A percentile compares a stretch with the other conserved stretches of the same genome.
Conservation (phyloP, 2,329 filamentous ascomycete species). For the Colletotrichum falcatum region DNA sequence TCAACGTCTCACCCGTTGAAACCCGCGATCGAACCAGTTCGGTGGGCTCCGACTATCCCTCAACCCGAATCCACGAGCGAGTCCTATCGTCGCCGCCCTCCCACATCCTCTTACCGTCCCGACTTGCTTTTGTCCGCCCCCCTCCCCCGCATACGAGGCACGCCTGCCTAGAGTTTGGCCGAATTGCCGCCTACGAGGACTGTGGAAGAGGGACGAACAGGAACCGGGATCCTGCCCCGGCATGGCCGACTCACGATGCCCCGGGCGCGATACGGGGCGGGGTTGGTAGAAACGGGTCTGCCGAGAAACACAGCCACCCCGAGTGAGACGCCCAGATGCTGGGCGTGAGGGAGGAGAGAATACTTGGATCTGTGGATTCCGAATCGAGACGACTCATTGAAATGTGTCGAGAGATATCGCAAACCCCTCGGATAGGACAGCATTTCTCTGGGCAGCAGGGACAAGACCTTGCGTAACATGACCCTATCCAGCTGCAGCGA, state of each 20-base stretch:
- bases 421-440: slow-evolving; percentile 24
- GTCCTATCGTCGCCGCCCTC: not conserved
- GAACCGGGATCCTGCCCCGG: slow-evolving; percentile 29
- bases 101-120: not conserved
- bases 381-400: slow-evolving; percentile 19
- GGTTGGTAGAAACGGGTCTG: slow-evolving; percentile 29
- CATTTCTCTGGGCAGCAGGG: slow-evolving; percentile 1
- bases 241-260: slow-evolving; percentile 27
- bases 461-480: slow-evolving; percentile 14
- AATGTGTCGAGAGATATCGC: slow-evolving; percentile 28
- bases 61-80: slow-evolving; percentile 10
- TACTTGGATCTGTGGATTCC: not conserved
- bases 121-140: slow-evolving; percentile 7
- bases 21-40: slow-evolving; percentile 22
- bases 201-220: slow-evolving; percentile 20
- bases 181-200: slow-evolving; percentile 24
- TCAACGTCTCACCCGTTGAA: not conserved
- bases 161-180: slow-evolving; percentile 28
- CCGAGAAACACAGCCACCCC: slow-evolving; percentile 41
- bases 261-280: slow-evolving; percentile 38
- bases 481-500: slow-evolving; percentile 16
- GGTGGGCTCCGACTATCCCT: slow-evolving; percentile 23
- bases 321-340: slow-evolving; percentile 39
- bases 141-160: slow-evolving; percentile 26
- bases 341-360: slow-evolving; percentile 9